Conservation (phyloP, 257 asterid species). For the Paraleonurus japonicus region DNA sequence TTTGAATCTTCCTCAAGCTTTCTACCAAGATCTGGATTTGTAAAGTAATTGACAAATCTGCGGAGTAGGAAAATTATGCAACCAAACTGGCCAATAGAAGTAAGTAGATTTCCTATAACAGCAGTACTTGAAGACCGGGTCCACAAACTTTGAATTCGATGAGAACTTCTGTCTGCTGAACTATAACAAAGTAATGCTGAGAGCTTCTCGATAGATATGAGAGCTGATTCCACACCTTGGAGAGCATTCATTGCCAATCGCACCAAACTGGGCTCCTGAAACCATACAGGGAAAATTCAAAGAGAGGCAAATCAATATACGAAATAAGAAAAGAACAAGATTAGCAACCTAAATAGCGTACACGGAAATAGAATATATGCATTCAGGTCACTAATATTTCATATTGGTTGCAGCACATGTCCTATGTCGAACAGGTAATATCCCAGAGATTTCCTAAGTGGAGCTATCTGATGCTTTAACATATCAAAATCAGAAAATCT, state of each 20-base stretch:
- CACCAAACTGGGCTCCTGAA: constrained; percentile 91
- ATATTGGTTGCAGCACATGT: constrained; percentile 11
- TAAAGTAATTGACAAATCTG: constrained; percentile 63
- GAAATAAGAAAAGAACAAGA: background rate
- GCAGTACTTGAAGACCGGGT: constrained; percentile 71
- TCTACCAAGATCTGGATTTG: constrained; percentile 41
- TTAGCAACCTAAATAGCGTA: background rate
- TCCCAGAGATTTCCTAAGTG: background rate
- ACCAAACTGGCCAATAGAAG: constrained; percentile 78
- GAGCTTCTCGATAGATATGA: constrained; percentile 60
- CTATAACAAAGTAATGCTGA: constrained; percentile 56
- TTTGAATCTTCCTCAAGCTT: constrained; percentile 31
- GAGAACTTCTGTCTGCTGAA: constrained; percentile 83
- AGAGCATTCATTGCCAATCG: constrained; percentile 85
- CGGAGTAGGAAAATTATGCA: constrained; percentile 67
- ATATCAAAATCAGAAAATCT: background rate
- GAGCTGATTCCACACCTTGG: constrained; percentile 83
- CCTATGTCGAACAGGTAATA: background rate
- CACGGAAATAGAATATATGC: constrained; percentile 6
- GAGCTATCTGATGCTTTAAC: constrained; percentile 2
- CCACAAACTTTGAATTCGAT: constrained; percentile 77
- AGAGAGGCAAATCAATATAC: constrained; percentile 1
- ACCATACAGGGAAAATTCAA: constrained; percentile 24
- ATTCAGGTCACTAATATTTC: background rate
- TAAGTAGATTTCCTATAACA: constrained; percentile 75